phyloP scores from a whole-genome alignment of 306 rosid species.

The Dryas drummondii region DNA sequence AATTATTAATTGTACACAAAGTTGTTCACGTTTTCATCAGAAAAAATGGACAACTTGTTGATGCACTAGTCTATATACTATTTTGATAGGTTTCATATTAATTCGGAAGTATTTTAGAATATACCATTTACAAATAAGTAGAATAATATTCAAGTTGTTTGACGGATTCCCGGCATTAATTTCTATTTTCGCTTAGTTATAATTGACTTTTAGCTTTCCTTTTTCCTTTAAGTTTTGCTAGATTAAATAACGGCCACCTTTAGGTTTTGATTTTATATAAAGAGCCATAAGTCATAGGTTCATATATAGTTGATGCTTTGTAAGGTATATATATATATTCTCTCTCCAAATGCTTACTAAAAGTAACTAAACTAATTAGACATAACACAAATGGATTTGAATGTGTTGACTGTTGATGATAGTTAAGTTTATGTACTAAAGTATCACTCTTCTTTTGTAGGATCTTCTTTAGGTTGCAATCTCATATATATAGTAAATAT shows the following conservation, averaged over 20 bases:
- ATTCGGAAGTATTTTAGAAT: neutral
- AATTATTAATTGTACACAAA: conserved; percentile 7
- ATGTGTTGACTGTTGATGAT: no score
- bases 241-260: neutral
- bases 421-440: no score
- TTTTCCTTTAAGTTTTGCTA: neutral
- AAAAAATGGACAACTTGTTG: conserved; percentile 9
- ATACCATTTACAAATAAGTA: neutral
- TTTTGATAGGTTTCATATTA: neutral
- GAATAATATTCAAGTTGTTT: neutral
- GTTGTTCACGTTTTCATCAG: conserved; percentile 9
- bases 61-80: neutral
- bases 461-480: no score
- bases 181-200: neutral
- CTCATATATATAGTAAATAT: no score
- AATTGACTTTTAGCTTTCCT: neutral
- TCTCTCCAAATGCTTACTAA: no score
- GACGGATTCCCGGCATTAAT: neutral
- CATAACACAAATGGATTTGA: no score
- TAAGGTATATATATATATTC: neutral
- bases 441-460: no score
- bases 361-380: no score
- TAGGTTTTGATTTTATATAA: neutral
- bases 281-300: neutral
- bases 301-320: neutral